Evolutionary conservation across 2,329 filamentous ascomycete species (phyloP).

Genomic region (Exophiala sp.): DNA sequence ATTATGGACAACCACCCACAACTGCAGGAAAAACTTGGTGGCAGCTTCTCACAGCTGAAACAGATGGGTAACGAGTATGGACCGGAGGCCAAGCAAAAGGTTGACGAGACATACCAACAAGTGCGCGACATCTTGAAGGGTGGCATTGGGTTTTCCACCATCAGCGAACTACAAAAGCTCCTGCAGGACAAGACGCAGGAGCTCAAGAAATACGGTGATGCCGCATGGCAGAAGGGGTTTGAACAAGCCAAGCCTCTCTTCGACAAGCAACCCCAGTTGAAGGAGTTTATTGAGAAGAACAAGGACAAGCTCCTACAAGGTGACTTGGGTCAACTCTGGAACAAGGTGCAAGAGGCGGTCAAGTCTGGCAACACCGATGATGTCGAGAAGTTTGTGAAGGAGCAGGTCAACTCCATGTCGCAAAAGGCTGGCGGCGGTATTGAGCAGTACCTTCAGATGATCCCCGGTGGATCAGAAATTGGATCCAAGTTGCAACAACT

Average conservation of each 20-base stretch:
- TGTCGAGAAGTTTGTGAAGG: constrained; percentile 60
- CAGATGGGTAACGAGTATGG: constrained; percentile 66
- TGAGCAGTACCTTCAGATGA: constrained; percentile 62
- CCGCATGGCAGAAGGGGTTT: constrained; percentile 68
- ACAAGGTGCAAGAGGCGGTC: constrained; percentile 59
- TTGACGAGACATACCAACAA: constrained; percentile 68
- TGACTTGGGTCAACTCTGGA: constrained; percentile 61
- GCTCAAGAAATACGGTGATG: constrained; percentile 64
- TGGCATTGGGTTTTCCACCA: constrained; percentile 54
- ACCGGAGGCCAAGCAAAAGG: constrained; percentile 72
- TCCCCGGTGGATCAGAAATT: constrained; percentile 63
- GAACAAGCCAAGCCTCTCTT: constrained; percentile 69
- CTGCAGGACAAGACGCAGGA: constrained; percentile 68
- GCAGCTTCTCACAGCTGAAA: constrained; percentile 66
- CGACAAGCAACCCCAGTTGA: constrained; percentile 73
- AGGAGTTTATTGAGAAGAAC: constrained; percentile 70
- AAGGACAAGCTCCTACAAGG: constrained; percentile 64
- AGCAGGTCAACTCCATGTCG: constrained; percentile 53
- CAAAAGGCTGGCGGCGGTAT: constrained; percentile 44
- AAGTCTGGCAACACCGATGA: constrained; percentile 59
- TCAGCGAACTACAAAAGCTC: constrained; percentile 56
- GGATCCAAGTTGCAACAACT: constrained; percentile 64
- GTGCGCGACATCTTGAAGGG: constrained; percentile 61
- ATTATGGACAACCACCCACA: constrained; percentile 71
- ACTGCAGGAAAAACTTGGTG: constrained; percentile 68